Base-by-base conservation (phyloP, 2,329 filamentous ascomycete genomes). In the Aspergillus arachidicola region DNA sequence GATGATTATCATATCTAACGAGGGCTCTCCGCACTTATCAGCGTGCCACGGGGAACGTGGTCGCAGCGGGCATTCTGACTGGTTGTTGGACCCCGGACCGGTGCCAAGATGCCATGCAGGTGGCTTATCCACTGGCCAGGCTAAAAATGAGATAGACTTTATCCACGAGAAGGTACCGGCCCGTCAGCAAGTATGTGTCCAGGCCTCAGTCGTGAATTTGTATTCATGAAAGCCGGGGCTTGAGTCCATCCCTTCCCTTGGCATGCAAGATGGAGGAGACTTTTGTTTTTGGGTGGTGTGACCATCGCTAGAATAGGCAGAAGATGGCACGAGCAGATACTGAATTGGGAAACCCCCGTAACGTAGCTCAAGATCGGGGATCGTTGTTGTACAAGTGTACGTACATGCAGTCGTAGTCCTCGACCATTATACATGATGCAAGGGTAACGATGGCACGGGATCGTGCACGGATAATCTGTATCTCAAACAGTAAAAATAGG, bases 241-340 rank as follows among this genome's bases (percentile, higher is more conserved):
- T 36, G 34, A 16, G 34, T 36, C 16, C 34, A 16, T 54, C 9
- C 26, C 6, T 53, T 30, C 30, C 19, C 51, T 54, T 54, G 51
- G 51, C 51, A 54, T 36, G 50, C 50, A 53, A 43, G 46, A 50
- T 21, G 28, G 7, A 53, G n/a, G 32, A 6, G 14, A 19, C 12
- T 30, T n/a, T n/a, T 16, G 12, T 19, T 10, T 4, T 32, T 5
- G 9, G 16, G 23, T 16, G 7, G 30, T 34, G 21, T 36, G 34
- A 54, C 51, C 12, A 36, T 16, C 19, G 19, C 51, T 10, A 21
- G n/a, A 36, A 54, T 36, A 12, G 51, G 51, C 14, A 54, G 51
- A 54, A 34, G 51, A 54, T 32, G 51, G 51, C 51, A 54, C 51
- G 51, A 54, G 51, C 51, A 54, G 30, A 54, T 54, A 36, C 51